phyloP scores from a whole-genome alignment of 257 asterid genomes.

The Linderniella brevidens region DNA sequence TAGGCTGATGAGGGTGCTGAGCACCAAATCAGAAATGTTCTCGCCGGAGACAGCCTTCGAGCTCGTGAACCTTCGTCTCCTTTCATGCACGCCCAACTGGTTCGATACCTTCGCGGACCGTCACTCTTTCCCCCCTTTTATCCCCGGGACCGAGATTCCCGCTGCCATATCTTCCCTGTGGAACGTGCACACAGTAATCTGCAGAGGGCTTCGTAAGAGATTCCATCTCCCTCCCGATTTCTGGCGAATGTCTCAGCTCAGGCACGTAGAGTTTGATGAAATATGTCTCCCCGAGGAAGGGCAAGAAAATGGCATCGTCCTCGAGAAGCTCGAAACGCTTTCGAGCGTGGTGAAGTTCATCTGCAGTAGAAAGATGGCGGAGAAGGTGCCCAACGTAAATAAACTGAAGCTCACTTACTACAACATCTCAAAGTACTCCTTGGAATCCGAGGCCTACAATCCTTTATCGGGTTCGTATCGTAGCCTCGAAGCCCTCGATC shows the following conservation, averaged over 20 bases:
- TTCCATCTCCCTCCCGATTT: not conserved
- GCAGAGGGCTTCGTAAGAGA: not conserved
- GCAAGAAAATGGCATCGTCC: not conserved
- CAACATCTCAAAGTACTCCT: not conserved
- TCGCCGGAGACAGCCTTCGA: too few species aligned
- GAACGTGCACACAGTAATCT: too few species aligned
- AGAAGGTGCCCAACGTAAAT: constrained; percentile 6
- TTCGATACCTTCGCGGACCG: too few species aligned
- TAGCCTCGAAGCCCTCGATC: too few species aligned
- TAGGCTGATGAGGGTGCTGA: too few species aligned
- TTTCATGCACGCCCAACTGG: too few species aligned
- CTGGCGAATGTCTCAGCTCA: constrained; percentile 2
- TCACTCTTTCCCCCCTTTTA: too few species aligned
- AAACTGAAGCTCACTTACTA: not conserved
- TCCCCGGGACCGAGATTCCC: too few species aligned
- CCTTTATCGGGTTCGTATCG: not conserved
- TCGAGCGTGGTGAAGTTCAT: not conserved
- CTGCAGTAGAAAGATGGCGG: not conserved
- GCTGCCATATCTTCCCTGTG: too few species aligned
- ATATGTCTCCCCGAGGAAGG: not conserved
- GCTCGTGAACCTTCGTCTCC: too few species aligned
- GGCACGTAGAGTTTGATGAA: not conserved
- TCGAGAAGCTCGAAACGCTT: constrained; percentile 1
- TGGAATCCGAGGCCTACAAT: not conserved
- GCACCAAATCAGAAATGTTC: too few species aligned